Evolutionary conservation across 441 rosid species (phyloP).

Genomic region (Populus trichocarpa): DNA sequence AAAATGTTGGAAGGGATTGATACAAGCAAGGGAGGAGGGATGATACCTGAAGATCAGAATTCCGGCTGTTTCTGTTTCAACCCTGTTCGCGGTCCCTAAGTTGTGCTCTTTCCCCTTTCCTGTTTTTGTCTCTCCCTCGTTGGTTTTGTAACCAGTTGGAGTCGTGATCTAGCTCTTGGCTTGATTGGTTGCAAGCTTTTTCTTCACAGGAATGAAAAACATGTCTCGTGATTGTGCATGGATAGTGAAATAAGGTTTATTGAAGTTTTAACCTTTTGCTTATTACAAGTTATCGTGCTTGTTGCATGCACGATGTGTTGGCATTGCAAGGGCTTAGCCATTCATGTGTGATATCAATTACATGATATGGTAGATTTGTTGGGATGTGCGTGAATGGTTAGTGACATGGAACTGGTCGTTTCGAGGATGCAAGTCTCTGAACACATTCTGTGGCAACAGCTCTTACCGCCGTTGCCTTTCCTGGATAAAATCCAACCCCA

Average conservation of each 20-base stretch:
- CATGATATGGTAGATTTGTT: too few relatives aligned
- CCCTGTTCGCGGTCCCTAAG: slow-evolving; percentile 70
- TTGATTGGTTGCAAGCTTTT: not conserved
- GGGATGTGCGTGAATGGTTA: too few relatives aligned
- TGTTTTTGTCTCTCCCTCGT: not conserved
- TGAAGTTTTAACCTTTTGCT: not conserved
- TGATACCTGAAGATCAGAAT: slow-evolving; percentile 76
- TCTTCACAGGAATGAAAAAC: slow-evolving; percentile 3
- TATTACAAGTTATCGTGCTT: not conserved
- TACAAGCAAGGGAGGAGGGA: slow-evolving; percentile 89
- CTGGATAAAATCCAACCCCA: too few relatives aligned
- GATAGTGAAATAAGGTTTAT: not conserved
- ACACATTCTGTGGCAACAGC: too few relatives aligned
- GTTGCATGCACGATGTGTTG: not conserved
- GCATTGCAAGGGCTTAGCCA: not conserved
- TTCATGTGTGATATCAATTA: not conserved
- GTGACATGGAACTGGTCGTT: too few relatives aligned
- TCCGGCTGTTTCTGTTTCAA: slow-evolving; percentile 69
- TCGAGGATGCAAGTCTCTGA: too few relatives aligned
- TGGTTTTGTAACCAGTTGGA: not conserved
- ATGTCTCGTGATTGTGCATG: not conserved
- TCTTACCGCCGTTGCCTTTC: too few relatives aligned
- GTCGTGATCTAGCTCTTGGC: not conserved
- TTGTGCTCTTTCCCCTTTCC: not conserved
- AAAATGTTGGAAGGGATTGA: slow-evolving; percentile 68